Evolutionary conservation across 1,139 yeast species (phyloP), one percentile per base, ranked within the genome.

Genomic region (Geotrichum candidum): DNA sequence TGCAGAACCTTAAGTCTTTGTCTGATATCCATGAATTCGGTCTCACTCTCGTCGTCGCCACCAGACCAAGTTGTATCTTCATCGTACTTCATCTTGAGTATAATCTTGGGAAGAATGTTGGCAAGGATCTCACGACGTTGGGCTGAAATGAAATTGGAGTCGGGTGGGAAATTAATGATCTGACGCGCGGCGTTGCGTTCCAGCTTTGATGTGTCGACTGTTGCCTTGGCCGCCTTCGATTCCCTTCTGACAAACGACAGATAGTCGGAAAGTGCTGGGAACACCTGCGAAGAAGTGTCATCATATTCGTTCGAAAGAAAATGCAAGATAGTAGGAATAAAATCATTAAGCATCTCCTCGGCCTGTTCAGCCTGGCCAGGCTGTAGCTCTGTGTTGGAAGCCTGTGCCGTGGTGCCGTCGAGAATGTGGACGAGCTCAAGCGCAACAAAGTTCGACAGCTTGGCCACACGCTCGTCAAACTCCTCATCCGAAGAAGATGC

Each of bases 251-350:
- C 77, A 56, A 86, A 80, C 22, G 88, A 77, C 64, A 94, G 77
- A 71, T 87, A 91, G 61, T 85, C 88, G 57, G 88, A 84, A 59
- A 94, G 78, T 68, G 90, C 88, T 6, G 95, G 88, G 70, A 92
- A 88, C 2, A 90, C 88, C 71, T 89, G 96, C 58, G 82, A 81
- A 1, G 96, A 84, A 13, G 94, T 88, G 66, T 95, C 97, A 72
- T 94, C 98, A 71, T 87, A 92, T 66, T 88, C 96, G 69, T 89
- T 88, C 51, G 84, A 79, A 69, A 94, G 80, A 66, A 88, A 90
- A 63, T 81, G 82, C 62, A 92, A 79, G 13, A 89, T 79, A 41
- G 85, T 78, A 27, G 97, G 97, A 80, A 92, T 84, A 50, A 90
- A 78, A 57, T 78, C 81, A 18, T 85, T 73, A 33, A 90, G 74